A percentile compares a stretch with the other conserved stretches of the same genome.
Evolutionary conservation across 2,329 filamentous ascomycete genomes (phyloP).

Genomic region (Cercospora beticola): DNA sequence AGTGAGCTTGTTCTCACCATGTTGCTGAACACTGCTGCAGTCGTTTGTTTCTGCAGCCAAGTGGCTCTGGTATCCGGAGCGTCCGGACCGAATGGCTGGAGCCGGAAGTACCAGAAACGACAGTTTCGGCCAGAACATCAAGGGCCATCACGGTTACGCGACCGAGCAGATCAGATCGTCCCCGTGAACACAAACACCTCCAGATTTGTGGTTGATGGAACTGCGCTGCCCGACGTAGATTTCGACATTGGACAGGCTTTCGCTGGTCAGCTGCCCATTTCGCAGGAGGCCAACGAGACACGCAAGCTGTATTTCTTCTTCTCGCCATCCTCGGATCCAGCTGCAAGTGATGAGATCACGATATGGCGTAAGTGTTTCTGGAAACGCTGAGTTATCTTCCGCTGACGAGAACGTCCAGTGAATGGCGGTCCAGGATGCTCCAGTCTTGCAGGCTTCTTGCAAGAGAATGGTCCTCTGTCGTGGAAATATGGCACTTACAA

Average conservation of each 20-base stretch:
- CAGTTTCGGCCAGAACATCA: background rate
- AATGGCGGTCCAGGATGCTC: constrained; percentile 35
- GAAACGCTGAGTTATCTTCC: background rate
- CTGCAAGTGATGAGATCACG: constrained; percentile 43
- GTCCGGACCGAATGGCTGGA: background rate
- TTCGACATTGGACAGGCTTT: constrained; percentile 40
- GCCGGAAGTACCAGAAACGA: background rate
- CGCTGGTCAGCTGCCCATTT: constrained; percentile 37
- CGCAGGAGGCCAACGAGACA: constrained; percentile 27
- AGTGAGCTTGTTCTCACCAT: background rate
- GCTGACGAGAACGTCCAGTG: constrained; percentile 17
- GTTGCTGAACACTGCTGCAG: background rate
- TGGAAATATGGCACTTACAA: constrained; percentile 46
- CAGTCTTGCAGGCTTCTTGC: constrained; percentile 27
- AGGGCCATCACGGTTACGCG: background rate
- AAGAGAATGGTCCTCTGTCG: constrained; percentile 37
- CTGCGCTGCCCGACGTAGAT: constrained; percentile 34
- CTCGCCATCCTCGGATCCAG: constrained; percentile 48
- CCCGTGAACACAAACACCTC: background rate
- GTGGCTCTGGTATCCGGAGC: background rate
- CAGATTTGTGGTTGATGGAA: constrained; percentile 26
- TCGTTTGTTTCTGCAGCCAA: background rate
- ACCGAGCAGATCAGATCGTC: background rate
- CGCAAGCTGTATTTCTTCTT: constrained; percentile 50
- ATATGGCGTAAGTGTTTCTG: constrained; percentile 33